These are phyloP conservation scores for Trichoderma koningiopsis DNA, from an alignment of 2,329 filamentous ascomycete species.

Conservation along the genomic window DNA sequence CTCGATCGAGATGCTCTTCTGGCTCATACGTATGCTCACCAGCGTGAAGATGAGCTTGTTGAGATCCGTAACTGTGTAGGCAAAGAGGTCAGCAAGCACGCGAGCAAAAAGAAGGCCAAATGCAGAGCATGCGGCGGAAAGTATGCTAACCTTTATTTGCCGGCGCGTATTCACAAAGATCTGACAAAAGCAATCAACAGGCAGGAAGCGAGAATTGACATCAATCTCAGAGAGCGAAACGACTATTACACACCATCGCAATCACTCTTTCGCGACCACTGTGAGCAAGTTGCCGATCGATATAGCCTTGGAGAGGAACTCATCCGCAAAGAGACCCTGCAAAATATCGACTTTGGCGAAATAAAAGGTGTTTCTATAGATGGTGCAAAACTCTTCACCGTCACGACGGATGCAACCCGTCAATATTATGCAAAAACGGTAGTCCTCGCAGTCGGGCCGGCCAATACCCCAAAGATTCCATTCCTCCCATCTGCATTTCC, in stretches of 20 bases:
- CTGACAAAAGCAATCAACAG: conserved; percentile 35
- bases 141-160: conserved; percentile 35
- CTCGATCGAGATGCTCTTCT: conserved; percentile 73
- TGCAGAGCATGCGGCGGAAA: conserved; percentile 44
- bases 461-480: conserved; percentile 58
- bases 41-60: conserved; percentile 63
- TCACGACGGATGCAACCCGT: conserved; percentile 47
- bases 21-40: conserved; percentile 65
- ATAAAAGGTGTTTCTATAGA: conserved; percentile 47
- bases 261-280: conserved; percentile 64
- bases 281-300: conserved; percentile 56
- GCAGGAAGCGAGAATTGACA: conserved; percentile 50
- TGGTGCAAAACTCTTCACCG: conserved; percentile 63
- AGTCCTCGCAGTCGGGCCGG: conserved; percentile 71
- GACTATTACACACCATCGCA: conserved; percentile 70
- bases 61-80: conserved; percentile 76
- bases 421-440: conserved; percentile 62
- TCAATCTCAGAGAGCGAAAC: conserved; percentile 68
- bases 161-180: background rate
- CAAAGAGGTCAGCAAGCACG: conserved; percentile 78
- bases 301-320: conserved; percentile 54
- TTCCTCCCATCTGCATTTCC: conserved; percentile 39
- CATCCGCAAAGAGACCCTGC: conserved; percentile 61
- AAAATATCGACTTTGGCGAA: conserved; percentile 62
- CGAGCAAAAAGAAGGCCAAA: conserved; percentile 56